Conservation (phyloP, 2,329 filamentous ascomycete genomes). For the Bimuria novae-zelandiae region DNA sequence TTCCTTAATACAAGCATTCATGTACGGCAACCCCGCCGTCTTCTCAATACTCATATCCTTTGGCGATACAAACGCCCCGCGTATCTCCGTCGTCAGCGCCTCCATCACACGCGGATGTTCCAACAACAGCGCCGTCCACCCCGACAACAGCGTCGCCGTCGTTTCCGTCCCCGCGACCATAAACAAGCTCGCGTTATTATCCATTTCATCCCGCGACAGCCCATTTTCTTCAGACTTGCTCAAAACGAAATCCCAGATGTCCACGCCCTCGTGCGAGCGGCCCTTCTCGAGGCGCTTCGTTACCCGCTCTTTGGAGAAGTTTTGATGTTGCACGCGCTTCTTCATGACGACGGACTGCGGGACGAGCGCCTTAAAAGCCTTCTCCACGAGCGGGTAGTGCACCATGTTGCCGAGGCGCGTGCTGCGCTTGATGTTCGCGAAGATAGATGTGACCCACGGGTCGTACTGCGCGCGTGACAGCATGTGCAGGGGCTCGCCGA, state of each 20-base stretch:
- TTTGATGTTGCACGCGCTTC: slow-evolving; percentile 22
- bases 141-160: slow-evolving; percentile 49
- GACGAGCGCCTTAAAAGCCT: slow-evolving; percentile 10
- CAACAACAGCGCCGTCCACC: slow-evolving; percentile 44
- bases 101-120: slow-evolving; percentile 31
- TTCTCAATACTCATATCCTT: slow-evolving; percentile 43
- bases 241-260: slow-evolving; percentile 50
- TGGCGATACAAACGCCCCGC: slow-evolving; percentile 25
- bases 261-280: slow-evolving; percentile 29
- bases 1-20: slow-evolving; percentile 50
- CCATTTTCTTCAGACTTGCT: slow-evolving; percentile 32
- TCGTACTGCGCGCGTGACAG: slow-evolving; percentile 33
- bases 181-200: slow-evolving; percentile 43
- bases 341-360: slow-evolving; percentile 10
- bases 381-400: slow-evolving; percentile 18
- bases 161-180: slow-evolving; percentile 54
- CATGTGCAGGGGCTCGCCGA: slow-evolving; percentile 30
- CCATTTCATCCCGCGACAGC: slow-evolving; percentile 42
- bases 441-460: slow-evolving; percentile 40
- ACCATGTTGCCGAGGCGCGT: slow-evolving; percentile 9
- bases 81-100: slow-evolving; percentile 35
- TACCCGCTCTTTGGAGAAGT: slow-evolving; percentile 29
- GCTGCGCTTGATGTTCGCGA: slow-evolving; percentile 24
- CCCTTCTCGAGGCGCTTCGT: slow-evolving; percentile 37
- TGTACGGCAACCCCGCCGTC: slow-evolving; percentile 39